Conservation (phyloP, 106 monocot species). For the Amphibolis antarctica region DNA sequence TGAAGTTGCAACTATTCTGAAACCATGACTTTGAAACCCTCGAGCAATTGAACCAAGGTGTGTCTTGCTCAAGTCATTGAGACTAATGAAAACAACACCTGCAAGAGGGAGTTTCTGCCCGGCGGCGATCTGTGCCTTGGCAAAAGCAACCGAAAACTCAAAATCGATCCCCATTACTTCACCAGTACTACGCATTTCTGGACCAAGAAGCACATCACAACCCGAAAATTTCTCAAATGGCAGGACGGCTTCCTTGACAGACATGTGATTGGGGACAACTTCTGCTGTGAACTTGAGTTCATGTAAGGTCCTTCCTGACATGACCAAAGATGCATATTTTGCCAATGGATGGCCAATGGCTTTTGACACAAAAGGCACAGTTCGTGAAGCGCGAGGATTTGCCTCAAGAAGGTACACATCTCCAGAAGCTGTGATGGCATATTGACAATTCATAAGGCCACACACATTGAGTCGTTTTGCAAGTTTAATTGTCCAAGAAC, state of each 20-base stretch:
- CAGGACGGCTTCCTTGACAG: constrained; percentile 87
- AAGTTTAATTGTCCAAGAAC: constrained; percentile 69
- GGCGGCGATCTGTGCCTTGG: constrained; percentile 96
- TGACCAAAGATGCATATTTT: constrained; percentile 86
- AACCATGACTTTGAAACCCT: constrained; percentile 67
- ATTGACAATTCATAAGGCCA: constrained; percentile 98
- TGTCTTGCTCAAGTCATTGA: constrained; percentile 86
- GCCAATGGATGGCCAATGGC: constrained; percentile 92
- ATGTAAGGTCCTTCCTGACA: constrained; percentile 74
- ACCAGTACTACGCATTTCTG: constrained; percentile 98
- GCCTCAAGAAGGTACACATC: constrained; percentile 89
- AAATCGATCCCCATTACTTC: constrained; percentile 97
- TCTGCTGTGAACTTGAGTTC: constrained; percentile 61
- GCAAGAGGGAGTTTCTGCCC: constrained; percentile 73
- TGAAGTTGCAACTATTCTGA: constrained; percentile 70
- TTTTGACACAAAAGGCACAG: constrained; percentile 94
- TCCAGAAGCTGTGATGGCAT: constrained; percentile 71
- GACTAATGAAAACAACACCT: constrained; percentile 72
- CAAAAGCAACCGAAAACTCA: constrained; percentile 79
- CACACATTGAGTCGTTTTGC: constrained; percentile 68
- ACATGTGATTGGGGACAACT: constrained; percentile 74
- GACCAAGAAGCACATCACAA: constrained; percentile 89
- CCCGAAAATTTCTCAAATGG: constrained; percentile 99
- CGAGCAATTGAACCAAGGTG: constrained; percentile 60
- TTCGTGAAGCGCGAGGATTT: constrained; percentile 91